Percentiles rank a stretch among this genome's conserved stretches.
phyloP scores from a whole-genome alignment of 2,329 filamentous ascomycete species.

The Ceratocystis lukuohia region DNA sequence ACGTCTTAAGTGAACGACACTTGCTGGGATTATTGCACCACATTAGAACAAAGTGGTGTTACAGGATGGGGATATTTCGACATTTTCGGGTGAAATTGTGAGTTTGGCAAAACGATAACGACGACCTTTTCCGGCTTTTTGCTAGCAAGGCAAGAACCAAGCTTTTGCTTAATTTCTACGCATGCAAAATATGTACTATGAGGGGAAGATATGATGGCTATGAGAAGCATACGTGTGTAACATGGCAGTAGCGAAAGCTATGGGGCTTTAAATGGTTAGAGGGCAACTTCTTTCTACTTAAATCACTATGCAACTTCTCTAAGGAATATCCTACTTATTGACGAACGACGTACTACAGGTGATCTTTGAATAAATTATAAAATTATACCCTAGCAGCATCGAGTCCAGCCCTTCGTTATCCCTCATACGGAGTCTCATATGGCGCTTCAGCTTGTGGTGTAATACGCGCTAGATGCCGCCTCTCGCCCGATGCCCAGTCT shows the following conservation, averaged over 20 bases:
- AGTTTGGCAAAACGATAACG: not conserved
- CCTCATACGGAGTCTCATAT: slow-evolving; percentile 20
- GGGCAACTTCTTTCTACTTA: not conserved
- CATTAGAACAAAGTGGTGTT: not conserved
- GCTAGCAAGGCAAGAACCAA: not conserved
- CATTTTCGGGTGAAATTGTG: not conserved
- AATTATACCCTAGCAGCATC: not conserved
- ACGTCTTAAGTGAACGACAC: not conserved
- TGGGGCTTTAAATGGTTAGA: not conserved
- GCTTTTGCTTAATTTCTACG: not conserved
- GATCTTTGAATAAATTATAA: not conserved
- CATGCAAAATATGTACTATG: not conserved
- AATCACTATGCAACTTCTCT: not conserved
- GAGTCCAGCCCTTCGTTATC: not conserved
- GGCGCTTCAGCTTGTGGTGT: slow-evolving; percentile 72
- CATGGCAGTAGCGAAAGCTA: not conserved
- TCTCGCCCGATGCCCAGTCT: slow-evolving; percentile 68
- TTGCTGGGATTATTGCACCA: slow-evolving; percentile 11
- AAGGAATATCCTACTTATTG: not conserved
- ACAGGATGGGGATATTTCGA: not conserved
- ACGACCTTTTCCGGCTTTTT: not conserved
- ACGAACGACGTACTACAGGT: not conserved
- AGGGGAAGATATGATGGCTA: too few relatives aligned
- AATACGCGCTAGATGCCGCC: slow-evolving; percentile 67
- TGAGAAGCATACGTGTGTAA: not conserved